Base-by-base conservation (phyloP, 306 rosid genomes). In the Citrullus amarus region DNA sequence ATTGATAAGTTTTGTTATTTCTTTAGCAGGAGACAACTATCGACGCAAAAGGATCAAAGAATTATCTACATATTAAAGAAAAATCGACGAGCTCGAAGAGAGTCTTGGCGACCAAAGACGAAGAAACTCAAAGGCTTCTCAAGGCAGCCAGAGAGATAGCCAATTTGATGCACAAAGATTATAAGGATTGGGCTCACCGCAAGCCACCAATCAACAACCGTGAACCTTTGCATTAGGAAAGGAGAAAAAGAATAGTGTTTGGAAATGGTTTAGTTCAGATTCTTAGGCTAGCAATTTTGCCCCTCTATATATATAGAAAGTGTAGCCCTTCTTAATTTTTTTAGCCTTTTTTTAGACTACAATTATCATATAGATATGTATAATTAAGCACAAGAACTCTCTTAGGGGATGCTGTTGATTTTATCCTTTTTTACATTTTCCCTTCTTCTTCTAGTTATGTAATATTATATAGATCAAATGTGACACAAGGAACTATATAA, bases 141-240 rank as follows among this genome's bases (percentile, higher is more conserved):
- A 51, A 46, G 32, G 60, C 61, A 65, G 81, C 75, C 2, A 51
- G 38, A 60, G 72, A 78, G 81, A 51, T 78, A 65, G 81, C 81
- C 18, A 65, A 78, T 53, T 63, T 65, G 81, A 78, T 78, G 81
- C 75, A 48, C 56, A 65, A 65, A 17, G 81, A 78, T 50, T 78
- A 78, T 22, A 78, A 25, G 41, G 81, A 50, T 5, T 41, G 55
- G 60, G 73, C n/a, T 78, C 81, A 53, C 28, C 59, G 75, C 69
- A 78, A 60, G 61, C 75, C 81, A 9, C 81, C 81, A 2, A 53
- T 65, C 59, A 63, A 78, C 39, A 78, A 78, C 22, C 61, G 18
- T 50, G 62, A 46, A 34, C 81, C 81, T 32, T 6, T 50, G 59
- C 81, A 78, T 51, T 78, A 77, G 60, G 79, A 57, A 28, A n/a